Evolutionary conservation across 148 eudicot species (phyloP), one percentile per base, ranked within the genome.

Genomic region (Hydrangea macrophylla): DNA sequence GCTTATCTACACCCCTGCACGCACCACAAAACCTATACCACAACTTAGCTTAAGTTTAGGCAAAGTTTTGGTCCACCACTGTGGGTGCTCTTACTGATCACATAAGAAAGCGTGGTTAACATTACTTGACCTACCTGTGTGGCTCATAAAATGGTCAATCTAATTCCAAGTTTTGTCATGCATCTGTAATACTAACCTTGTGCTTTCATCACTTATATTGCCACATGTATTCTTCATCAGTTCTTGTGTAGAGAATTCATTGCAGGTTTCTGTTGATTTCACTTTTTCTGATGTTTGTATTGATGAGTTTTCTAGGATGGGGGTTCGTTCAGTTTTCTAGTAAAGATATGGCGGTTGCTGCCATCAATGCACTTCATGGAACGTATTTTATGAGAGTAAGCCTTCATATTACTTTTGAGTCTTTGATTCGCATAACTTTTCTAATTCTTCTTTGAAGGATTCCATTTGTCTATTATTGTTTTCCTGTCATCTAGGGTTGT

Each of bases 261-360:
- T 36, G 17, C 9, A 33, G 24, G 12, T 18, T 55, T 33, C 0
- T 56, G 35, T 44, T 54, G 20, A 24, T 54, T 35, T 39, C 36
- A 0, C 10, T 62, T 67, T 22, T 33, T 36, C 60, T 68, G 53
- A 68, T 42, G 12, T 44, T 48, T 15, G 53, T 40, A 9, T 68
- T 59, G 51, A 24, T 74, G 68, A 45, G 80, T 59, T 70, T 79
- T 54, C 56, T 74, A 90, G 99, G 92, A 74, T 83, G 80, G 65
- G 97, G 88, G 31, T 90, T 94, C 35, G 77, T 94, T 58, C 85
- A 82, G 53, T 94, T 85, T 78, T 51, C 90, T 70, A 78, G 78
- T 55, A 86, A 82, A 81, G 88, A 84, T 59, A 94, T 90, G 99
- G 99, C 99, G 50, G 70, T 81, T 69, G 92, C 92, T 72, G 99